Conservation (phyloP, 1,139 yeast genomes). For the Blastobotrys serpentis region DNA sequence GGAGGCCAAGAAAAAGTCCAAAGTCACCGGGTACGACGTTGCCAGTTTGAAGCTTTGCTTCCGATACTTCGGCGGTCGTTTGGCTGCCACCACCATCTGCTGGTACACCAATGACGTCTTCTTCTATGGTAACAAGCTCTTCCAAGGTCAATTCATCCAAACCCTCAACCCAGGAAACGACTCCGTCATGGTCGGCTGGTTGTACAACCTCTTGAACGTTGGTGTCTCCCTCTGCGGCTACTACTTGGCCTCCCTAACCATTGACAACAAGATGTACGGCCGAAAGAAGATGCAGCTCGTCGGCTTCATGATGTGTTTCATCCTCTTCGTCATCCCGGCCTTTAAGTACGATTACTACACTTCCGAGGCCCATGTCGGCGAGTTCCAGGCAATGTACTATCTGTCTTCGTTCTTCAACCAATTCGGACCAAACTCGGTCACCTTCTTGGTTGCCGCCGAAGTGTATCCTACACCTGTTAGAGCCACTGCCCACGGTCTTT, state of each 20-base stretch:
- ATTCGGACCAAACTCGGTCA: constrained; percentile 89
- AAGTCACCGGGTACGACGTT: constrained; percentile 41
- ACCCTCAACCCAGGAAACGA: constrained; percentile 60
- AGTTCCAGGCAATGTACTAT: constrained; percentile 62
- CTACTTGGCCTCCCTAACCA: constrained; percentile 58
- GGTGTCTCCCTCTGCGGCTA: constrained; percentile 71
- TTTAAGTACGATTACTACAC: constrained; percentile 56
- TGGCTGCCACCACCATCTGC: constrained; percentile 92
- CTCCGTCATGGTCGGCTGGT: constrained; percentile 82
- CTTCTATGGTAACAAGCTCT: constrained; percentile 82
- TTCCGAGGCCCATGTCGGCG: constrained; percentile 45
- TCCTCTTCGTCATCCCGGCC: constrained; percentile 60
- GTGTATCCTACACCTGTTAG: constrained; percentile 96
- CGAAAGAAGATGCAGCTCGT: constrained; percentile 60
- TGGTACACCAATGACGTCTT: constrained; percentile 98
- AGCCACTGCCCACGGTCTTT: constrained; percentile 96
- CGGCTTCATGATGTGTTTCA: constrained; percentile 59
- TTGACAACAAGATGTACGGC: constrained; percentile 54
- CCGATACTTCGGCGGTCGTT: constrained; percentile 78
- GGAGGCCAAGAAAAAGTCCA: constrained; percentile 33
- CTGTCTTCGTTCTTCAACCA: constrained; percentile 66
- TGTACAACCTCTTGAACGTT: constrained; percentile 61
- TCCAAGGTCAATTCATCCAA: constrained; percentile 64
- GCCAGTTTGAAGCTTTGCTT: constrained; percentile 36
- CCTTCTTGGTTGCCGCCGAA: constrained; percentile 96